Conservation (phyloP, 768 basidiomycete genomes). For the Gloeopeniophorella convolvens region DNA sequence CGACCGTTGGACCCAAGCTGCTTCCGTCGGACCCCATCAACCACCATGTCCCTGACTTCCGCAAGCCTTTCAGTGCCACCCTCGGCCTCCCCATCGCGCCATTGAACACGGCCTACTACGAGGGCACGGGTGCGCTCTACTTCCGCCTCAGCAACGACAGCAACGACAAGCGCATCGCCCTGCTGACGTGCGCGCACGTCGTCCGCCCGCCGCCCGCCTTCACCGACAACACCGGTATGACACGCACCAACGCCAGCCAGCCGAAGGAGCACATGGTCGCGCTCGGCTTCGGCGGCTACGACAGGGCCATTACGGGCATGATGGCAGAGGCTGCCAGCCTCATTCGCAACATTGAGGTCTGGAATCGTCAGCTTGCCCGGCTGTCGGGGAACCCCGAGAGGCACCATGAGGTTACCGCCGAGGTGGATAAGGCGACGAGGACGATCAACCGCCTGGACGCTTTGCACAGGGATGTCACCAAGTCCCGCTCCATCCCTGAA, state of each 20-base stretch:
- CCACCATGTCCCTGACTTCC: conserved; percentile 26
- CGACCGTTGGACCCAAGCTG: conserved; percentile 28
- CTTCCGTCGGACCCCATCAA: conserved; percentile 26
- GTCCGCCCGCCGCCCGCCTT: conserved; percentile 29
- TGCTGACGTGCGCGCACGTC: conserved; percentile 34
- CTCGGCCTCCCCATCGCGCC: conserved; percentile 35
- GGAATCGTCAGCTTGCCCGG: conserved; percentile 21
- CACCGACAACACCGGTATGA: conserved; percentile 23
- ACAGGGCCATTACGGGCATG: conserved; percentile 5
- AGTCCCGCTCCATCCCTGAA: conserved; percentile 19
- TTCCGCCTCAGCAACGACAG: conserved; percentile 26
- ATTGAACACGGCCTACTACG: conserved; percentile 27
- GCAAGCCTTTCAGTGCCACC: conserved; percentile 33
- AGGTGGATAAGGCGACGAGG: conserved; percentile 22
- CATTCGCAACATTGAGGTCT: conserved; percentile 14
- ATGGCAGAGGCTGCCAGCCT: neutral
- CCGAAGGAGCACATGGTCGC: conserved; percentile 3
- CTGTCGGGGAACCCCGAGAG: conserved; percentile 22
- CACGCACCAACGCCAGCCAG: neutral
- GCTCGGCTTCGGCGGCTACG: conserved; percentile 7
- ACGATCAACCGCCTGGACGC: conserved; percentile 24
- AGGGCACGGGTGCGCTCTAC: conserved; percentile 35
- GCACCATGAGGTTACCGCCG: conserved; percentile 22
- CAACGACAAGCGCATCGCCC: conserved; percentile 23
- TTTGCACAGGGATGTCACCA: conserved; percentile 27